These are phyloP conservation scores for Paecilomyces fulvus DNA, from an alignment of 2,329 filamentous ascomycete species.

Conservation along the genomic window DNA sequence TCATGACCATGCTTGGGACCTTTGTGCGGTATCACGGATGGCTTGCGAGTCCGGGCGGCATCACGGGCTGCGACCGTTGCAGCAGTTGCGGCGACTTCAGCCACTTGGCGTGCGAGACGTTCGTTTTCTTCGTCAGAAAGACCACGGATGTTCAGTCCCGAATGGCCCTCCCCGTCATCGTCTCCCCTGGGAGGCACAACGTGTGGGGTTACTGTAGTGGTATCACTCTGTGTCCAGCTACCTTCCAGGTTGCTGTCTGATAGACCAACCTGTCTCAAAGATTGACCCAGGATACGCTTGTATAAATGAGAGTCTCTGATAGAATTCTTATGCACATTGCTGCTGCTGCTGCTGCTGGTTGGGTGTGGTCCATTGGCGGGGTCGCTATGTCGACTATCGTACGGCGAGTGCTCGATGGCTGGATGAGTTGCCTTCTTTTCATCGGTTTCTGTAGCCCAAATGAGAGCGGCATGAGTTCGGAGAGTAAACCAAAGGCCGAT, in stretches of 20 bases:
- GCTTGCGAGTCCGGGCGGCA: slow-evolving; percentile 47
- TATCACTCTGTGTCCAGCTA: slow-evolving; percentile 19
- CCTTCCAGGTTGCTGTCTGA: slow-evolving; percentile 38
- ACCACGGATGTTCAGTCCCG: slow-evolving; percentile 42
- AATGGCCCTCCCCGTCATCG: slow-evolving; percentile 30
- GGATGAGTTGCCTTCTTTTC: slow-evolving; percentile 55
- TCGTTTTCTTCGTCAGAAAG: slow-evolving; percentile 77
- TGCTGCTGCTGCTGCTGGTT: slow-evolving; percentile 33
- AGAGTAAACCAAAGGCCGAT: slow-evolving; percentile 95
- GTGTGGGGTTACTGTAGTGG: slow-evolving; percentile 47
- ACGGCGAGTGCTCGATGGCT: slow-evolving; percentile 19
- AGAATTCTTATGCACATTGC: slow-evolving; percentile 46
- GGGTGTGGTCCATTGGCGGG: slow-evolving; percentile 21
- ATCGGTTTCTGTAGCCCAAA: slow-evolving; percentile 81
- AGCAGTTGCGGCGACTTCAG: slow-evolving; percentile 87
- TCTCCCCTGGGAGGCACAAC: slow-evolving; percentile 64
- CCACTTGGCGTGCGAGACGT: slow-evolving; percentile 72
- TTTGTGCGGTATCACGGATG: slow-evolving; percentile 31
- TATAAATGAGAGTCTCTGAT: slow-evolving; percentile 85
- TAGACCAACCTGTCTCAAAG: slow-evolving; percentile 73
- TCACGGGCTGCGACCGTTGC: slow-evolving; percentile 81
- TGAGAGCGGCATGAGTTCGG: slow-evolving; percentile 89
- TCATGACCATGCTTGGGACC: slow-evolving; percentile 30
- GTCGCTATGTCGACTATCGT: slow-evolving; percentile 27
- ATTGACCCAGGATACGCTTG: slow-evolving; percentile 86